Evolutionary conservation across 2,329 filamentous ascomycete species (phyloP).

Genomic region (Pestalotiopsis sp.): DNA sequence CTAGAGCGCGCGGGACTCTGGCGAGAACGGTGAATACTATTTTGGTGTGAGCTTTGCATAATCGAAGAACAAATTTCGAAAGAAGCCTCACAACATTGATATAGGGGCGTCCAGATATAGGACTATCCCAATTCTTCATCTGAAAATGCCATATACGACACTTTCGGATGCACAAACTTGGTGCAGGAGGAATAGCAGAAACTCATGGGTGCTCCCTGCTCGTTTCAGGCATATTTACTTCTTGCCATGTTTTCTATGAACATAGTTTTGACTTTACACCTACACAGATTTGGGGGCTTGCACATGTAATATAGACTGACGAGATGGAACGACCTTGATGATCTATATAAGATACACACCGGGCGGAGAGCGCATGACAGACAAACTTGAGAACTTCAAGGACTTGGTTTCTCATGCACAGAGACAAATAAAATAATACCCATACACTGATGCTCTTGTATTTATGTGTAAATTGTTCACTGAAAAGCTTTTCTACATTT

Average conservation of each 20-base stretch:
- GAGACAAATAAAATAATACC: background rate
- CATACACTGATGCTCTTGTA: background rate
- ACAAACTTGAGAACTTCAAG: background rate
- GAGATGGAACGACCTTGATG: slow-evolving; percentile 11
- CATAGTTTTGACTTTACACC: background rate
- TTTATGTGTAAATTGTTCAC: background rate
- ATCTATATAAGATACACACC: slow-evolving; percentile 5
- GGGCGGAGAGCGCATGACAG: background rate
- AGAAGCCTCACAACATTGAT: background rate
- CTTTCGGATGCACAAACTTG: background rate
- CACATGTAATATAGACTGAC: slow-evolving; percentile 11
- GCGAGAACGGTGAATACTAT: slow-evolving; percentile 1
- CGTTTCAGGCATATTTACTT: background rate
- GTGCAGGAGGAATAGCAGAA: background rate
- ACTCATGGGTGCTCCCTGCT: background rate
- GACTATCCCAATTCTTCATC: background rate
- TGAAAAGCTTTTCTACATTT: background rate
- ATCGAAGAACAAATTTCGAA: background rate
- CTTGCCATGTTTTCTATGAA: background rate
- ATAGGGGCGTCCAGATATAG: background rate
- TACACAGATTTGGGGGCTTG: background rate
- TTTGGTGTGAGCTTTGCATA: slow-evolving; percentile 1
- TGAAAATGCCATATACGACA: background rate
- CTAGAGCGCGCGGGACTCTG: slow-evolving; percentile 31
- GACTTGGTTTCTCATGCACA: background rate